Evolutionary conservation across 2,329 filamentous ascomycete species (phyloP), one percentile per base, ranked within the genome.

Genomic region (Cytospora paraplurivora): DNA sequence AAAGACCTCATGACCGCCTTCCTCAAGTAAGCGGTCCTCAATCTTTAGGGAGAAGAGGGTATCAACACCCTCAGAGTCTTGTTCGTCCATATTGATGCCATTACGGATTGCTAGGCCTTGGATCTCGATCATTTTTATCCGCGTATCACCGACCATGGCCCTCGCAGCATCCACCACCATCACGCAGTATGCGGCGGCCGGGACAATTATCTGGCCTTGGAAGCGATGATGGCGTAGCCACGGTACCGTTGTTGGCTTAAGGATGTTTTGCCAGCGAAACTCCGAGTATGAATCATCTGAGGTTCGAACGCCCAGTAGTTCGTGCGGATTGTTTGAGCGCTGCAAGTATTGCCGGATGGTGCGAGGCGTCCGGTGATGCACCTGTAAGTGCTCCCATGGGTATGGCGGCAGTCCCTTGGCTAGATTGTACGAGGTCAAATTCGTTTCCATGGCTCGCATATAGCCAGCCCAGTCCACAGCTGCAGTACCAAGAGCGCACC

Each of bases 191-290:
- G 65, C 69, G 0, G 70, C 66, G 0, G 67, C 73, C 0, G 80
- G 79, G 37, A 79, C 79, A 0, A 81, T 68, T 13, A 73, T 67
- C 15, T 76, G 67, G 0, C 71, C 69, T 19, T 76, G 70, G 17
- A 72, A n/a, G 7, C 67, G 62, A 44, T 82, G 79, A 7, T 77
- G 73, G 0, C 64, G 41, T 1, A 81, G 66, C 80, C 79, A 82
- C 0, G 71, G 67, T 0, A 74, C 59, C 21, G 74, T 71, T 0
- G 60, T 50, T 0, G 67, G 57, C 4, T 65, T 65, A 10, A 74
- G 66, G 5, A 70, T 49, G 53, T 73, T 72, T 3, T 57, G 34
- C 71, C 71, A 74, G 11, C 68, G 66, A 7, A 67, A 38, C 13
- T 68, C 63, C 5, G 66, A 56, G n/a, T 55, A 52, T 13, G 27